Evolutionary conservation across 305 asterid species (phyloP), one percentile per base, ranked within the genome.

Genomic region (Ajuga reptans): DNA sequence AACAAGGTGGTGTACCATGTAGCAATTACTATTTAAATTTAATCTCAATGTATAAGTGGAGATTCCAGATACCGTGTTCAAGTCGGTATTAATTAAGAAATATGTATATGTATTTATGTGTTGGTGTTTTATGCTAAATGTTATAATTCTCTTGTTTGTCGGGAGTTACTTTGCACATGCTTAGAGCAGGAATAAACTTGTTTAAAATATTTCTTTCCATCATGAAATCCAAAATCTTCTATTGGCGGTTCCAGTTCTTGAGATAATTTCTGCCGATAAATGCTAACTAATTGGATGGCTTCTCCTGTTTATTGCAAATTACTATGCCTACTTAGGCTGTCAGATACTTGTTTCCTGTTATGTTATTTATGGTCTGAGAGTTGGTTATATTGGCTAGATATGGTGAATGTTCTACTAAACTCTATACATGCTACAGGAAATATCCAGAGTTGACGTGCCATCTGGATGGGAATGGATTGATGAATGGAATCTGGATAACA

Each of bases 381-480:
- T 15, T 54, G 39, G 46, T 50, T 62, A 64, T 50, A 61, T 55
- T 46, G 64, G 60, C 64, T 49, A 57, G 70, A 45, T 64, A 47
- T 61, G 74, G 50, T 52, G 49, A 59, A 68, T 46, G 11, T 41
- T 71, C 12, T 54, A 18, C 60, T 33, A 45, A 55, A 61, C 5
- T 57, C 63, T 39, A 27, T 9, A 54, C 71, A 21, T 72, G 42
- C 67, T 83, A 47, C 91, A 92, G 98, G 87, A 76, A 74, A 66
- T 80, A 53, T 75, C 84, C 75, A 84, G 83, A 75, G 84, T 85
- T 64, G 79, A 80, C 72, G 76, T 88, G 76, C 88, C 96, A 17
- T 75, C 93, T 60, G 92, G 92, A 31, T 88, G 92, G 95, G 85
- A 84, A 69, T 90, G 97, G 97, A 66, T 83, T 82, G 96, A 87